phyloP scores from a whole-genome alignment of 805 yeast genomes.

The Candida easanensis region DNA sequence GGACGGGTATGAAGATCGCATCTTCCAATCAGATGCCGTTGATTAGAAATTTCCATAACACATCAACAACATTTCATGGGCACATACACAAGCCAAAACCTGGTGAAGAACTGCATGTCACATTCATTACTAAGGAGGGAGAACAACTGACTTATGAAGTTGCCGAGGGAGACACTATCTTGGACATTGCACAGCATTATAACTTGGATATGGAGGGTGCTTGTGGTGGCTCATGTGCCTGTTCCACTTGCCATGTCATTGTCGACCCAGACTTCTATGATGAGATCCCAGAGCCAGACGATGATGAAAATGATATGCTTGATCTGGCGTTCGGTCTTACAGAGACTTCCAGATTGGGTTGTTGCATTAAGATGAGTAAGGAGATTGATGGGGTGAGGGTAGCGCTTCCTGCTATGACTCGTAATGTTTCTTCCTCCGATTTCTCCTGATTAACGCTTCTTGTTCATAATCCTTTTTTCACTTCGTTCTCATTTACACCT shows the following conservation, averaged over 20 bases:
- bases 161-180: conserved; percentile 84
- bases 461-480: no score
- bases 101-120: conserved; percentile 86
- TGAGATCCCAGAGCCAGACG: conserved; percentile 88
- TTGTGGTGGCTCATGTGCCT: conserved; percentile 98
- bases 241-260: conserved; percentile 96
- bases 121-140: conserved; percentile 92
- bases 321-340: conserved; percentile 97
- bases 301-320: conserved; percentile 97
- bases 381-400: conserved; percentile 91
- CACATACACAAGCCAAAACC: conserved; percentile 88
- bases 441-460: no score
- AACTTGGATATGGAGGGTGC: conserved; percentile 97
- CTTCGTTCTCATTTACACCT: background rate
- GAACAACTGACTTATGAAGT: conserved; percentile 78
- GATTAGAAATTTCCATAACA: conserved; percentile 30
- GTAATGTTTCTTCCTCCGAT: conserved; percentile 83
- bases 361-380: conserved; percentile 87
- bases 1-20: background rate
- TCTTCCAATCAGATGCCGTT: conserved; percentile 18
- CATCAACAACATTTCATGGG: conserved; percentile 52
- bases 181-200: conserved; percentile 94
- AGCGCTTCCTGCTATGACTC: conserved; percentile 95
- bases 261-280: conserved; percentile 96
- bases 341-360: conserved; percentile 93